phyloP scores from a whole-genome alignment of 225 moss, liverwort and hornwort genomes.

The Rhytidiadelphus loreus region DNA sequence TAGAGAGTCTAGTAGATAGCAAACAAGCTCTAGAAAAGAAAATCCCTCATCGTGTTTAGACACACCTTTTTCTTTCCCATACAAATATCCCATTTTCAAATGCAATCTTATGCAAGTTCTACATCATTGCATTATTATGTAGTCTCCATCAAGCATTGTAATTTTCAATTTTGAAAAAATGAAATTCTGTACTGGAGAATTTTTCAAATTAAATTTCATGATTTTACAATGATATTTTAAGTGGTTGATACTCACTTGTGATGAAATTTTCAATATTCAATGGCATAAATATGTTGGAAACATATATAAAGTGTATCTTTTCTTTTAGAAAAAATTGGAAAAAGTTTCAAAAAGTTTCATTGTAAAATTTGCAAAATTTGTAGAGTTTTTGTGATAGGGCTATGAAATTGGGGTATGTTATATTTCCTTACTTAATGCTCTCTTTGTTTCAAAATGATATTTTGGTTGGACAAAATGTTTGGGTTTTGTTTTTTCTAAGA shows the following conservation, averaged over 20 bases:
- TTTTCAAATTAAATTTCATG: not conserved
- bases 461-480: too few relatives aligned
- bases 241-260: not conserved
- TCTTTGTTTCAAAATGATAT: too few relatives aligned
- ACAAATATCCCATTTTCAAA: not conserved
- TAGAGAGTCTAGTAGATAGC: not conserved
- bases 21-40: not conserved
- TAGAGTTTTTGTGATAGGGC: too few relatives aligned
- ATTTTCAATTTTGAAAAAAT: not conserved
- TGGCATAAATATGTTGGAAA: not conserved
- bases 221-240: not conserved
- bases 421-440: too few relatives aligned
- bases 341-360: too few relatives aligned
- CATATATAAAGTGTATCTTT: too few relatives aligned
- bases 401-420: too few relatives aligned
- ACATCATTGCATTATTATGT: not conserved
- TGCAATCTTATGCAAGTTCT: not conserved
- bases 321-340: rapidly evolving
- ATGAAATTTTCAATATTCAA: not conserved
- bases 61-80: not conserved
- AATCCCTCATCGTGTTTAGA: not conserved
- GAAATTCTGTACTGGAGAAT: not conserved
- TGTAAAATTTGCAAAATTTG: too few relatives aligned
- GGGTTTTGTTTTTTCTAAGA: too few relatives aligned
- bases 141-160: not conserved